Percentiles rank a stretch among this genome's conserved stretches.
Conservation (phyloP, 2,329 filamentous ascomycete genomes). For the Phyllosticta capitalensis region DNA sequence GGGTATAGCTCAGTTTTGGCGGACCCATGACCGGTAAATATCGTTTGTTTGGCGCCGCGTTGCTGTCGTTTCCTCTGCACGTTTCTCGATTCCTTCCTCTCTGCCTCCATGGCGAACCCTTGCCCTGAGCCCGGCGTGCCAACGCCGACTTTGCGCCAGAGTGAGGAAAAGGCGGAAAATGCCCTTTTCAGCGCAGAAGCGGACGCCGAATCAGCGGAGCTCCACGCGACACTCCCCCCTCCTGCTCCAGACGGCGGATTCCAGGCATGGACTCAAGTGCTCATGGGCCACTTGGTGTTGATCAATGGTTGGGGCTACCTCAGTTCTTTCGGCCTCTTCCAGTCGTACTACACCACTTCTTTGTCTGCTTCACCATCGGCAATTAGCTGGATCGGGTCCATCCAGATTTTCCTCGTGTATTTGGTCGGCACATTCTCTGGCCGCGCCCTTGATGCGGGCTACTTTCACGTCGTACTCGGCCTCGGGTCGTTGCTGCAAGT, state of each 20-base stretch:
- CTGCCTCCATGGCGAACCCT: not conserved
- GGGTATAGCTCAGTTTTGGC: not conserved
- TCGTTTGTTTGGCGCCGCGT: not conserved
- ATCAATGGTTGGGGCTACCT: slow-evolving; percentile 34
- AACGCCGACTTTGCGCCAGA: not conserved
- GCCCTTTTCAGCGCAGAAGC: not conserved
- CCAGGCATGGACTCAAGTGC: slow-evolving; percentile 38
- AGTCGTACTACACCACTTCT: slow-evolving; percentile 40
- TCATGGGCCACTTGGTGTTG: slow-evolving; percentile 8
- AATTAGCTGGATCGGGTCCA: slow-evolving; percentile 42
- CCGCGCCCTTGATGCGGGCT: slow-evolving; percentile 34
- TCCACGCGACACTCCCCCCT: not conserved
- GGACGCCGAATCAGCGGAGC: not conserved
- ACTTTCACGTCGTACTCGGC: slow-evolving; percentile 29
- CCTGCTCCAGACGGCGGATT: slow-evolving; percentile 39
- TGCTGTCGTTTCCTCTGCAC: not conserved
- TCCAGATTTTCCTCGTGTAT: slow-evolving; percentile 38
- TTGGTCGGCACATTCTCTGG: slow-evolving; percentile 35
- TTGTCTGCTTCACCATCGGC: slow-evolving; percentile 24
- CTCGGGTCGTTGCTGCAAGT: slow-evolving; percentile 29
- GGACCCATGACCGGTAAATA: not conserved
- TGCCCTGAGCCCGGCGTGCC: not conserved
- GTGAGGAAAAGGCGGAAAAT: not conserved
- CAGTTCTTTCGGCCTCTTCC: slow-evolving; percentile 48
- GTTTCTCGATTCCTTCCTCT: not conserved